Evolutionary conservation across 371 early-diverging fungal genomes (phyloP).

Genomic region (Mucor saturninus): DNA sequence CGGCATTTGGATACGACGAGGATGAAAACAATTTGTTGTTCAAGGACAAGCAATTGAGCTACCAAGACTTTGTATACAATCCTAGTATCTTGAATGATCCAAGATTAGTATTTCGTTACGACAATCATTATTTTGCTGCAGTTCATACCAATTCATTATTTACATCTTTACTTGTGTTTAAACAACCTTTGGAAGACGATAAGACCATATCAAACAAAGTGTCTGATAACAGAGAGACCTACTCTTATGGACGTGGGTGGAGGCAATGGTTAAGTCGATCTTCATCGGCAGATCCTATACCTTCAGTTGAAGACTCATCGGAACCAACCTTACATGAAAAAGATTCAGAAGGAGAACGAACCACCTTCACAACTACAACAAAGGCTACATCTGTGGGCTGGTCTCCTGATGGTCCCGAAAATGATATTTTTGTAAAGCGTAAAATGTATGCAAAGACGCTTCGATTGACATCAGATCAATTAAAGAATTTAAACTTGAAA

Average conservation of each 20-base stretch:
- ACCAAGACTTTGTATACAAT: slow-evolving; percentile 64
- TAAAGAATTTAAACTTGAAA: slow-evolving; percentile 80
- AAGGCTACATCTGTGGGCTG: slow-evolving; percentile 51
- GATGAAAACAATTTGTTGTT: slow-evolving; percentile 64
- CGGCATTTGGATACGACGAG: slow-evolving; percentile 40
- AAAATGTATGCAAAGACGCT: slow-evolving; percentile 86
- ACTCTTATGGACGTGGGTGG: slow-evolving; percentile 46
- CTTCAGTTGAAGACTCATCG: background rate
- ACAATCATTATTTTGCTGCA: slow-evolving; percentile 55
- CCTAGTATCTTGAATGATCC: slow-evolving; percentile 69
- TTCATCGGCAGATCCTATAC: slow-evolving; percentile 30
- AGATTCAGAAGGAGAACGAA: slow-evolving; percentile 18
- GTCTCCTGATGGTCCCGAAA: slow-evolving; percentile 29
- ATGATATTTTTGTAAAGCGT: slow-evolving; percentile 17
- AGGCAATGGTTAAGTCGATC: slow-evolving; percentile 56
- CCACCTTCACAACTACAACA: slow-evolving; percentile 49
- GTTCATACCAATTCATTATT: slow-evolving; percentile 52
- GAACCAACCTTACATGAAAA: slow-evolving; percentile 2
- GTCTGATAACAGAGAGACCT: slow-evolving; percentile 37
- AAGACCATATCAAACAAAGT: background rate
- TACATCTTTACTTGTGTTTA: slow-evolving; percentile 58
- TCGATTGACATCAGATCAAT: slow-evolving; percentile 91
- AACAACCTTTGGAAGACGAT: slow-evolving; percentile 22
- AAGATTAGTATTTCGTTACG: slow-evolving; percentile 68
- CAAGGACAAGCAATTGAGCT: slow-evolving; percentile 58